Evolutionary conservation across 2,329 filamentous ascomycete species (phyloP).

Genomic region (Ceratocystis colombiana): DNA sequence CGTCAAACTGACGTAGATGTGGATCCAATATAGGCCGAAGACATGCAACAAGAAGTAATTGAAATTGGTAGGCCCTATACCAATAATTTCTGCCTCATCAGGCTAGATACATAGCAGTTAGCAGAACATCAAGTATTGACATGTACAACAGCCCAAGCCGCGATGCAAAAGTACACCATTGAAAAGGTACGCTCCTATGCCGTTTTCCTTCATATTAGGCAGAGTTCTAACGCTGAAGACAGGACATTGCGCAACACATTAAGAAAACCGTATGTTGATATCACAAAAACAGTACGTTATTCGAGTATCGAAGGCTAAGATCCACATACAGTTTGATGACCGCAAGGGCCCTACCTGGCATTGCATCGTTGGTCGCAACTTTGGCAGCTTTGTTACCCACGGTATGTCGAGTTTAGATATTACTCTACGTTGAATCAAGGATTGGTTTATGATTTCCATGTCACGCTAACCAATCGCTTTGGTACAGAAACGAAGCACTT

Average conservation of each 20-base stretch:
- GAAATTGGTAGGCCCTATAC: constrained; percentile 67
- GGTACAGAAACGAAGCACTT: constrained; percentile 91
- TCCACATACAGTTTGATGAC: constrained; percentile 66
- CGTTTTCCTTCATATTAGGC: neutral
- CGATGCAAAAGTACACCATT: constrained; percentile 53
- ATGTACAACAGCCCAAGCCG: constrained; percentile 45
- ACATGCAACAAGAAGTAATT: constrained; percentile 92
- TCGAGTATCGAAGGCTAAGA: neutral
- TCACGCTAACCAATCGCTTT: neutral
- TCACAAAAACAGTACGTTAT: neutral
- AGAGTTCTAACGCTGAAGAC: constrained; percentile 17
- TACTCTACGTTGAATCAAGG: neutral
- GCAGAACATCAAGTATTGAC: constrained; percentile 4
- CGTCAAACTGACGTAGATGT: constrained; percentile 5
- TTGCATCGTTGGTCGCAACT: constrained; percentile 96
- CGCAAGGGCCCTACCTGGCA: constrained; percentile 98
- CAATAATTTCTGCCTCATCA: neutral
- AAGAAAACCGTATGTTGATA: constrained; percentile 65
- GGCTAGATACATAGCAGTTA: neutral
- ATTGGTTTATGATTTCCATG: neutral
- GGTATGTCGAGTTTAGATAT: constrained; percentile 47
- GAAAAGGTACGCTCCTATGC: constrained; percentile 42
- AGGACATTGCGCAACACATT: constrained; percentile 94
- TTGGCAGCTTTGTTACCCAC: constrained; percentile 97
- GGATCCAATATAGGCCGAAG: constrained; percentile 58